Evolutionary conservation across 2,329 filamentous ascomycete genomes (phyloP).

Genomic region (Neonectria ditissima): DNA sequence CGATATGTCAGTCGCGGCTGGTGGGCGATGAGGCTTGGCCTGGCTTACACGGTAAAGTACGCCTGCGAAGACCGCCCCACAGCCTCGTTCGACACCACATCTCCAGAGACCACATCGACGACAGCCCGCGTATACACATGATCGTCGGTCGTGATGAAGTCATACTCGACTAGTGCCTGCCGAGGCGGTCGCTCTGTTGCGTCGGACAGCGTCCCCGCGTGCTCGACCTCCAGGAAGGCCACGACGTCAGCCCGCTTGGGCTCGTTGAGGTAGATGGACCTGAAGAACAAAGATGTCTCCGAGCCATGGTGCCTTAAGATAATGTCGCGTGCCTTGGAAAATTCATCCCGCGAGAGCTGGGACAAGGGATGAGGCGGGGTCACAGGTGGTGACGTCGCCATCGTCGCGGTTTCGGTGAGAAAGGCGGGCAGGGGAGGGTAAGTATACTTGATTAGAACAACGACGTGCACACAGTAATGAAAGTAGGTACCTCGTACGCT

Average conservation of each 20-base stretch:
- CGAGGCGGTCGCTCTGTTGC: conserved; percentile 58
- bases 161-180: conserved; percentile 60
- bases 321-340: conserved; percentile 58
- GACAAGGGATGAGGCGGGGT: conserved; percentile 59
- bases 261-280: conserved; percentile 73
- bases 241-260: conserved; percentile 69
- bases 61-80: conserved; percentile 50
- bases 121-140: conserved; percentile 52
- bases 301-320: conserved; percentile 51
- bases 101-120: conserved; percentile 52
- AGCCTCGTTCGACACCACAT: conserved; percentile 44
- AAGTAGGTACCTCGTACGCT: neutral
- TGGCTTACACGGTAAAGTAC: conserved; percentile 49
- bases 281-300: conserved; percentile 54
- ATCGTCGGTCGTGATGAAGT: conserved; percentile 50
- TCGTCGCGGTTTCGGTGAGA: neutral
- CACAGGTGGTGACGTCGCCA: neutral
- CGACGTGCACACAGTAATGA: neutral
- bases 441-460: neutral
- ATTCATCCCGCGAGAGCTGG: conserved; percentile 63
- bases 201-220: conserved; percentile 61
- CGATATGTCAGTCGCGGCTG: neutral
- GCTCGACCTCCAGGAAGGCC: conserved; percentile 72
- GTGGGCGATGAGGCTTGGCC: neutral
- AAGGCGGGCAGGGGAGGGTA: too few relatives aligned